Base-by-base conservation (phyloP, 2,329 filamentous ascomycete genomes). In the Furcasterigmium sp. region DNA sequence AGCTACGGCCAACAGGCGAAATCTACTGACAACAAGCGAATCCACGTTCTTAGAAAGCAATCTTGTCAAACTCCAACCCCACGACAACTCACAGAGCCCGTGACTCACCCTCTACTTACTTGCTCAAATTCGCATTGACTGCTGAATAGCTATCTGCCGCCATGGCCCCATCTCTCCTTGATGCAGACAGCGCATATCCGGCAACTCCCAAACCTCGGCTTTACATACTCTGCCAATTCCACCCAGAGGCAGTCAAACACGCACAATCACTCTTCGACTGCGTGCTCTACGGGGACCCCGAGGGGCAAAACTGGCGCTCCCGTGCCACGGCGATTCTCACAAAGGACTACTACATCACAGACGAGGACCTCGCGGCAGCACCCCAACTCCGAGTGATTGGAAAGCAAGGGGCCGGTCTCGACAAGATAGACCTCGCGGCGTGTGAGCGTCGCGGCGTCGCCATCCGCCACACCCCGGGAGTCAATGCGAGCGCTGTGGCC, bases 321-420 rank as follows among this genome's bases (percentile, higher is more conserved):
- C 56, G 63, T 11, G 67, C 66, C 0, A 49, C 56, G 6, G 60
- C 60, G 4, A 48, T 69, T 4, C 46, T 69, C 2, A 57, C 69
- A 39, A 57, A 58, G 37, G 52, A 56, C 2, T 62, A 57, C 2
- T 54, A 54, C 39, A 42, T 67, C 19, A 60, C 57, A 1, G 59
- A 55, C 8, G 50, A 57, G 18, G 54, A 58, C 26, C 37, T 63
- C 21, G 37, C 41, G 13, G 15, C 51, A 25, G 53, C 56, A 8
- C 51, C 49, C 11, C 37, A 53, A 19, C 55, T 62, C 11, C 48
- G 49, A 8, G 49, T 51, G 37, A 51, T 62, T 3, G 53, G 52
- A 23, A 61, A 61, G 42, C 58, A 61, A 19, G 56, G 58, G 13
- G 52, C 59, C 5, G 55, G 58, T 8, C 44, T 59, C n/a, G 56